These are phyloP conservation scores for Carex scoparia DNA, from an alignment of 176 grass and related monocot genomes.

Conservation along the genomic window DNA sequence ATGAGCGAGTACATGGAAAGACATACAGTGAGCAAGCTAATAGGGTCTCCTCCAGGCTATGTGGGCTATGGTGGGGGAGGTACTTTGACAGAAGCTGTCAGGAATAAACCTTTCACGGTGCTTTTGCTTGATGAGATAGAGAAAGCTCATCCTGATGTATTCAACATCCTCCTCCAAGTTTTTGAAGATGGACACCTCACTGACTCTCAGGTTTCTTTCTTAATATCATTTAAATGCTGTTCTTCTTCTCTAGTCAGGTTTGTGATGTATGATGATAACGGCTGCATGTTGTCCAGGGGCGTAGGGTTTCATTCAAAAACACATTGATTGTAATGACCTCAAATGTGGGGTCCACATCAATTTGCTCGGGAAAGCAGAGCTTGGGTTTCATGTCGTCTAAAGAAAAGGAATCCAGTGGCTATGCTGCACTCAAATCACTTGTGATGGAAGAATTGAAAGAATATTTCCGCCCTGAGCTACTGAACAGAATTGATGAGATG, in stretches of 20 bases:
- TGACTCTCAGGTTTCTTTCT: constrained; percentile 57
- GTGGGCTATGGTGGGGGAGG: constrained; percentile 87
- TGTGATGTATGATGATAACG: background rate
- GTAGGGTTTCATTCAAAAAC: constrained; percentile 96
- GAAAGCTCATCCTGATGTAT: constrained; percentile 98
- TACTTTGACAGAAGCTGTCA: constrained; percentile 89
- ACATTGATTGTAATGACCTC: constrained; percentile 98
- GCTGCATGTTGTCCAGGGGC: constrained; percentile 52
- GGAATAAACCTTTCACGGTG: constrained; percentile 82
- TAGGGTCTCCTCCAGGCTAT: constrained; percentile 97
- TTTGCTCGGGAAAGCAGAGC: constrained; percentile 60
- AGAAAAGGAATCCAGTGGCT: constrained; percentile 53
- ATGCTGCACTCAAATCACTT: constrained; percentile 68
- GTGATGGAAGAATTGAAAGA: constrained; percentile 79
- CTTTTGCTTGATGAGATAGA: constrained; percentile 95
- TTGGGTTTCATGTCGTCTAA: constrained; percentile 70
- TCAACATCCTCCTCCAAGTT: constrained; percentile 96
- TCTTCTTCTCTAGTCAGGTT: background rate
- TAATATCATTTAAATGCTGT: background rate
- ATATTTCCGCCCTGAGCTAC: constrained; percentile 92
- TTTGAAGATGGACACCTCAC: constrained; percentile 94
- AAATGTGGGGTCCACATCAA: constrained; percentile 84
- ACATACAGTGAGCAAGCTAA: constrained; percentile 85
- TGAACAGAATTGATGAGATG: constrained; percentile 96
- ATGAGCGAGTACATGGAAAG: constrained; percentile 99